Evolutionary conservation across 192 early-diverging fungal genomes (phyloP), one percentile per base, ranked within the genome.

Genomic region (Mortierella antarctica): DNA sequence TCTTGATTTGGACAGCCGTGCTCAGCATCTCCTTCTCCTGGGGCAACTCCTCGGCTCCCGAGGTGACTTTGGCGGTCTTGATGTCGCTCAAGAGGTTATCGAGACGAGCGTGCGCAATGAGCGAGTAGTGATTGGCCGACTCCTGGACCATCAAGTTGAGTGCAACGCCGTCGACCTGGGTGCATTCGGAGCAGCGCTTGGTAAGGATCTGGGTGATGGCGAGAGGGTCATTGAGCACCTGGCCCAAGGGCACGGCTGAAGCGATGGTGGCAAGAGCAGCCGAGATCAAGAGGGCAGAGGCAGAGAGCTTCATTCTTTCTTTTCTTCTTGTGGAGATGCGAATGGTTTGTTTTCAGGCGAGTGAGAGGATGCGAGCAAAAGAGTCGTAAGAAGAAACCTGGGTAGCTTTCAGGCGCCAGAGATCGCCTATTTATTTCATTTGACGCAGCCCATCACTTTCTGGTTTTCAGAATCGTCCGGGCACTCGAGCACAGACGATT

Each of bases 101-200:
- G 20, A 78, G 74, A 40, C 46, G 67, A 10, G 40, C 48, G 23
- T 65, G 54, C 6, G 67, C 74, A 11, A 78, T 78, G 7, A 47
- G 44, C 7, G 67, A 55, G 31, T 70, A 78, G 42, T 78, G 74
- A 41, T 70, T 62, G 7, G 74, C 74, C 31, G 67, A 70, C 23
- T 55, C 48, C 57, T 78, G 64, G 51, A 70, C 56, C n/a, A 78
- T 70, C 7, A 65, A n/a, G 23, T 70, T 44, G 18, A 77, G 53
- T 13, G 67, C 67, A 15, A 46, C 18, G 7, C 47, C 45, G 23
- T 70, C 67, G 6, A 15, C 53, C 5, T 70, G 21, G 14, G 68
- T 70, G 58, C 68, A 70, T 12, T 62, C 68, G 13, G 12, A 15
- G 45, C 68, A 70, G 18, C 68, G 68, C 41, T 54, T 70, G 20